Evolutionary conservation across 352 stramenopile genomes (phyloP), one percentile per base, ranked within the genome.

Genomic region (Globisporangium iwayamae): DNA sequence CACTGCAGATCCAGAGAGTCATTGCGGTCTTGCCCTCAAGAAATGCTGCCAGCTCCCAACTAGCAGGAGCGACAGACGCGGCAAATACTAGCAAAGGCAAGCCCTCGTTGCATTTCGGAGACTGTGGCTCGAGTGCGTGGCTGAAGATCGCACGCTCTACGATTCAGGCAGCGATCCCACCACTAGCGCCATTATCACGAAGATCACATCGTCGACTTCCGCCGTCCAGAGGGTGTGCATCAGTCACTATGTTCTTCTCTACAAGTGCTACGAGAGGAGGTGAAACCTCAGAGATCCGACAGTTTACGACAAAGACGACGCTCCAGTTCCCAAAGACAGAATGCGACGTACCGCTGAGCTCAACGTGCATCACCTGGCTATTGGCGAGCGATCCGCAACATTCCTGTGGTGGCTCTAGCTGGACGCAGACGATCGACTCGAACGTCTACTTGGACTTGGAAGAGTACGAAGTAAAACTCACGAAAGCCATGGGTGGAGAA

Each of bases 401-500:
- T 18, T 25, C 30, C 14, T 10, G 4, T 43, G 51, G 9, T 16
- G 5, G 53, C 52, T 32, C 8, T 65, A 41, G 6, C 18, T 52
- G 30, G 28, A 38, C 47, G 14, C 13, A 28, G 14, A 54, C 63
- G 7, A 55, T 61, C 4, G 67, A 78, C 34, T 64, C 52, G 18
- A 80, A 75, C 60, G 62, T 82, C 34, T 82, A 80, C 52, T 78
- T 82, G 45, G 59, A 76, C 16, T 38, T 73, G 52, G 46, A 60
- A 9, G 74, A 80, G 58, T 78, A 76, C 60, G 65, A 76, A 56
- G 52, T 51, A 2, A 79, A 75, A 6, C 70, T 76, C 32, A 46
- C 62, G 11, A 57, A 18, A n/a, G 28, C 45, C 1, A 30, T 46
- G 52, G 9, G 18, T 0, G 16, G 16, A 18, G 51, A 39, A 43